A percentile compares a stretch with the other conserved stretches of the same genome.
Evolutionary conservation across 108 stramenopile genomes (phyloP).

Genomic region (Fragilaria crotonensis): DNA sequence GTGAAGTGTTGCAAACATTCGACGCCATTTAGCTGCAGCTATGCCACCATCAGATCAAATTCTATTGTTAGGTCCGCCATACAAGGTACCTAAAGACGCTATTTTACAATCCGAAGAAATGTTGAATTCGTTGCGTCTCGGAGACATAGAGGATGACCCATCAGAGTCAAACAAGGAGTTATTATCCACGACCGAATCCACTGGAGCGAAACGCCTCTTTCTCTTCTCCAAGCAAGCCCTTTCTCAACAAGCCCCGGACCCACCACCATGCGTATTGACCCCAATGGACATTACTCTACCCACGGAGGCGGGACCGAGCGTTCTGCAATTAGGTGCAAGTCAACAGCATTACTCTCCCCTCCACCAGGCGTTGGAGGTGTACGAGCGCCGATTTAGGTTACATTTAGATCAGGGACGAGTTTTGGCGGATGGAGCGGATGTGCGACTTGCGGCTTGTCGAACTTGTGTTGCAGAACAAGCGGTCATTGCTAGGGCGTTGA

Average conservation of each 20-base stretch:
- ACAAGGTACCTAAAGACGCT: conserved; percentile 76
- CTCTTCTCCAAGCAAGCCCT: conserved; percentile 77
- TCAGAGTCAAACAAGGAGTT: conserved; percentile 15
- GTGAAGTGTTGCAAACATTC: conserved; percentile 57
- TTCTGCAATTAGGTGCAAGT: conserved; percentile 26
- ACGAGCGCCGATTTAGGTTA: conserved; percentile 72
- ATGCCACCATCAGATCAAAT: conserved; percentile 71
- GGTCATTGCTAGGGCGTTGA: conserved; percentile 68
- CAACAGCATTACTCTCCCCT: conserved; percentile 50
- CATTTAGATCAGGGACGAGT: conserved; percentile 61
- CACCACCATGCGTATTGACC: conserved; percentile 47
- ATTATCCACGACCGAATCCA: conserved; percentile 59
- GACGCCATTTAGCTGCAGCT: conserved; percentile 61
- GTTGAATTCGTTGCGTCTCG: conserved; percentile 59
- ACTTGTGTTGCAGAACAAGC: conserved; percentile 73
- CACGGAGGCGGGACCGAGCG: conserved; percentile 48
- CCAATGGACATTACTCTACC: conserved; percentile 50
- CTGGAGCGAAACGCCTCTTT: conserved; percentile 69
- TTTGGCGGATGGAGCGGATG: conserved; percentile 70
- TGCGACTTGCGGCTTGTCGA: conserved; percentile 54
- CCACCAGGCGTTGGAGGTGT: conserved; percentile 65
- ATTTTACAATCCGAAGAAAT: conserved; percentile 63
- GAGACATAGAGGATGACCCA: conserved; percentile 68
- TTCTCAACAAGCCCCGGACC: conserved; percentile 62
- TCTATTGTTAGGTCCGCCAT: conserved; percentile 71